These are phyloP conservation scores for Termitomyces titanicus DNA, from an alignment of 768 basidiomycete species.

Conservation along the genomic window DNA sequence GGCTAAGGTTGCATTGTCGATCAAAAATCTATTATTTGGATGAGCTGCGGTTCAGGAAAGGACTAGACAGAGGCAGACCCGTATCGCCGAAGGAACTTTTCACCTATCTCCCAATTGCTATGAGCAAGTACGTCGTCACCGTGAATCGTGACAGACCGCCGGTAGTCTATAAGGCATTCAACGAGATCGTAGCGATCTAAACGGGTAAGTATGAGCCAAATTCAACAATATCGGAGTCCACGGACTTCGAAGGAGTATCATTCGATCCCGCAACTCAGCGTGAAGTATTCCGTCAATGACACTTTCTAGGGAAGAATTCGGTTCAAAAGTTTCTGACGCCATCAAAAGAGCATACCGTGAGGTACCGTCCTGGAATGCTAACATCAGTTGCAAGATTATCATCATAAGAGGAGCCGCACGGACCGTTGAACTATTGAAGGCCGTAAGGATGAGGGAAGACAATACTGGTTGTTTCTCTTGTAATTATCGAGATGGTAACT, in stretches of 20 bases:
- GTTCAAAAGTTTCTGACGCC: not conserved
- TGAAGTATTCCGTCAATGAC: slow-evolving; percentile 89
- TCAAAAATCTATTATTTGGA: slow-evolving; percentile 56
- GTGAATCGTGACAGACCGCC: slow-evolving; percentile 68
- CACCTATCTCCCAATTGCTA: slow-evolving; percentile 85
- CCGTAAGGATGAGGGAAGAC: slow-evolving; percentile 81
- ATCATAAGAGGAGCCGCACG: slow-evolving; percentile 8
- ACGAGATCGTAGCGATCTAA: slow-evolving; percentile 76
- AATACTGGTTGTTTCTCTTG: slow-evolving; percentile 81
- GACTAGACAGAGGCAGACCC: slow-evolving; percentile 44
- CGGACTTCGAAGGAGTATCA: slow-evolving; percentile 83
- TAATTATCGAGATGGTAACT: slow-evolving; percentile 94
- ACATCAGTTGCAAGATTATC: slow-evolving; percentile 5
- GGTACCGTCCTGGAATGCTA: slow-evolving; percentile 60
- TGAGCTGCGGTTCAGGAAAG: slow-evolving; percentile 1
- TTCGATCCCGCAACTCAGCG: slow-evolving; percentile 85
- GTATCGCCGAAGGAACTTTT: slow-evolving; percentile 80
- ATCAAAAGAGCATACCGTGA: slow-evolving; percentile 53
- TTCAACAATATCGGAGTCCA: not conserved
- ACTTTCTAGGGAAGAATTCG: slow-evolving; percentile 53
- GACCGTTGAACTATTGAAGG: slow-evolving; percentile 88
- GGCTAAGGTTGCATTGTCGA: slow-evolving; percentile 66
- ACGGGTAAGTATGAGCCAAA: not conserved
- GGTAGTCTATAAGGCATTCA: slow-evolving; percentile 75
- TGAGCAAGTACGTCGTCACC: slow-evolving; percentile 92